Evolutionary conservation across 2,329 filamentous ascomycete genomes (phyloP).

Genomic region (Cytospora paraplurivora): DNA sequence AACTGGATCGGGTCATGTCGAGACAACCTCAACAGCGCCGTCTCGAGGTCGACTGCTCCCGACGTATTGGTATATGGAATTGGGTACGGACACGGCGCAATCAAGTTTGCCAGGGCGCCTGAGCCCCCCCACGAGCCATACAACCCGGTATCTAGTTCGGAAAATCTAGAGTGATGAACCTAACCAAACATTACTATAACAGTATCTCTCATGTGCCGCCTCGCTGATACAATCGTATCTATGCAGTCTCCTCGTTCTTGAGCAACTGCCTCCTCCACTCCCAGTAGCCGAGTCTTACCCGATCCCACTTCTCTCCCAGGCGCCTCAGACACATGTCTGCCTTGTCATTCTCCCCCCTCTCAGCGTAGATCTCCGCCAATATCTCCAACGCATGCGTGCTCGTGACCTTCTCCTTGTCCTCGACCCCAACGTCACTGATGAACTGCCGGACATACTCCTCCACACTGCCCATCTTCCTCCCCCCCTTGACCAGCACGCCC

Average conservation of each 20-base stretch:
- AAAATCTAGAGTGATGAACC: neutral
- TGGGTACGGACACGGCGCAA: neutral
- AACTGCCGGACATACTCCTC: conserved; percentile 55
- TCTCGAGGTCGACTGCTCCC: neutral
- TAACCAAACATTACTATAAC: neutral
- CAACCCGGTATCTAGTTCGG: neutral
- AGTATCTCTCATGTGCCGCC: neutral
- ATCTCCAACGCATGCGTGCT: conserved; percentile 72
- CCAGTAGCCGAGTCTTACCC: conserved; percentile 91
- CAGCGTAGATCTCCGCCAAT: conserved; percentile 67
- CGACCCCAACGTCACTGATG: conserved; percentile 47
- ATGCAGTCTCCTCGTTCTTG: conserved; percentile 22
- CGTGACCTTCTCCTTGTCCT: conserved; percentile 53
- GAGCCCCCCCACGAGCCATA: neutral
- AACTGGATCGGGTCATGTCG: neutral
- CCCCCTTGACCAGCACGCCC: conserved; percentile 71
- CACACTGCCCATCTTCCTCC: conserved; percentile 48
- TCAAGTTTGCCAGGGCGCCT: neutral
- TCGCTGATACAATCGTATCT: neutral
- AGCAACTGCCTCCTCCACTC: conserved; percentile 66
- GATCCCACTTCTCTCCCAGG: conserved; percentile 85
- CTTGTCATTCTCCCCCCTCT: conserved; percentile 58
- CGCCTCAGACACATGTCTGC: conserved; percentile 72
- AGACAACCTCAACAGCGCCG: neutral
- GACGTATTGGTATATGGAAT: neutral